These are phyloP conservation scores for Termitomyces sp. DNA, from an alignment of 768 basidiomycete genomes.

Conservation along the genomic window DNA sequence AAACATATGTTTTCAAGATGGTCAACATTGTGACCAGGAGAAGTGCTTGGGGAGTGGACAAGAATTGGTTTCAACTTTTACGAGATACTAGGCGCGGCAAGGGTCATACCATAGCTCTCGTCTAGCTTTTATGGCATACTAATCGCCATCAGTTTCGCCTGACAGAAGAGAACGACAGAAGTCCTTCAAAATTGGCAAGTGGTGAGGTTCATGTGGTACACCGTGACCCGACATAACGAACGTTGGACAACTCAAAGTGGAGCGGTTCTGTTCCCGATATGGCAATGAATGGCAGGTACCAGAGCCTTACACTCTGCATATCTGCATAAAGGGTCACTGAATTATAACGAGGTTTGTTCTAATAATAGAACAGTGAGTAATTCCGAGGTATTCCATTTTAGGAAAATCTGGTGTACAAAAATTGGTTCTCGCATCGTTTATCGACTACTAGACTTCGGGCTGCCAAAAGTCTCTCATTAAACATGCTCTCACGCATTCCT, in stretches of 20 bases:
- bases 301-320: too few species aligned
- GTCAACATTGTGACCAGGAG: constrained; percentile 4
- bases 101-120: too few species aligned
- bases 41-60: background rate
- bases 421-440: too few species aligned
- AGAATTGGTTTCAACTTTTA: background rate
- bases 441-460: too few species aligned
- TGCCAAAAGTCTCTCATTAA: background rate
- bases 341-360: too few species aligned
- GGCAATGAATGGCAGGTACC: too few species aligned
- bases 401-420: too few species aligned
- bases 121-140: background rate
- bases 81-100: too few species aligned
- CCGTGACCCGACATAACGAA: background rate
- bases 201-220: background rate
- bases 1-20: background rate
- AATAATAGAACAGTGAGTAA: too few species aligned
- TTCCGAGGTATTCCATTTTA: too few species aligned
- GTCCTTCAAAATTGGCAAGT: background rate
- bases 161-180: background rate
- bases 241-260: background rate
- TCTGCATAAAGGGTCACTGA: too few species aligned
- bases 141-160: background rate
- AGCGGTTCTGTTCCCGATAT: too few species aligned
- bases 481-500: background rate